These are phyloP conservation scores for Boletales sp. DNA, from an alignment of 768 basidiomycete species.

Conservation along the genomic window DNA sequence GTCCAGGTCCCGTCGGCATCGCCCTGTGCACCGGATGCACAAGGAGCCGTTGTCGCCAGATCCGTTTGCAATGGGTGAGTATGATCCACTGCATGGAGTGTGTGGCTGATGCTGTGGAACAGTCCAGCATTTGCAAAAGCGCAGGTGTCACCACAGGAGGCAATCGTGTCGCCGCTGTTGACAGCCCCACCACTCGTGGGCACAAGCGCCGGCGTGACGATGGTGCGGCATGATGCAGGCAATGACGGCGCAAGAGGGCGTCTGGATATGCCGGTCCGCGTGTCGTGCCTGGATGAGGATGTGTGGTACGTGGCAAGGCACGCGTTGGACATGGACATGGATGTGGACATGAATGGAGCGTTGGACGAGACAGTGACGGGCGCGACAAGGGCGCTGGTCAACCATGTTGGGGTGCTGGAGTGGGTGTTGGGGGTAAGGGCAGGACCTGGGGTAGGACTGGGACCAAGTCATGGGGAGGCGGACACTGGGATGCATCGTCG, in stretches of 20 bases:
- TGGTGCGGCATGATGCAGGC: too few relatives aligned
- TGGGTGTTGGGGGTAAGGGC: constrained; percentile 6
- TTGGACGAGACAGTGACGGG: constrained; percentile 18
- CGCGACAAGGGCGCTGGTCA: constrained; percentile 14
- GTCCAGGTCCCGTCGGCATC: constrained; percentile 13
- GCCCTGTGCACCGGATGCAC: neutral
- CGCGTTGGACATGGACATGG: constrained; percentile 1
- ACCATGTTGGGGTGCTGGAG: constrained; percentile 24
- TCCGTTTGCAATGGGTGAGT: constrained; percentile 22
- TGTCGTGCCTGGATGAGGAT: too few relatives aligned
- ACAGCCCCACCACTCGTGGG: neutral
- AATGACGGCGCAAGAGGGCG: too few relatives aligned
- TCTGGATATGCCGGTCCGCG: too few relatives aligned
- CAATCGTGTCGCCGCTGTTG: constrained; percentile 1
- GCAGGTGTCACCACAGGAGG: neutral
- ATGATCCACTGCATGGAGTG: too few relatives aligned
- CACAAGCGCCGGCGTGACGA: too few relatives aligned
- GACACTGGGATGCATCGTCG: neutral
- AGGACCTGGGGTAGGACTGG: neutral
- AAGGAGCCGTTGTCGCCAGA: constrained; percentile 6
- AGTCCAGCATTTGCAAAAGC: constrained; percentile 21
- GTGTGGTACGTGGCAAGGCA: too few relatives aligned
- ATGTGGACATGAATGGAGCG: constrained; percentile 8
- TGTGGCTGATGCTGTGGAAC: too few relatives aligned
- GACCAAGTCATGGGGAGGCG: too few relatives aligned